Conservation (phyloP, 2,329 filamentous ascomycete genomes). For the Xylaria hypoxylon region DNA sequence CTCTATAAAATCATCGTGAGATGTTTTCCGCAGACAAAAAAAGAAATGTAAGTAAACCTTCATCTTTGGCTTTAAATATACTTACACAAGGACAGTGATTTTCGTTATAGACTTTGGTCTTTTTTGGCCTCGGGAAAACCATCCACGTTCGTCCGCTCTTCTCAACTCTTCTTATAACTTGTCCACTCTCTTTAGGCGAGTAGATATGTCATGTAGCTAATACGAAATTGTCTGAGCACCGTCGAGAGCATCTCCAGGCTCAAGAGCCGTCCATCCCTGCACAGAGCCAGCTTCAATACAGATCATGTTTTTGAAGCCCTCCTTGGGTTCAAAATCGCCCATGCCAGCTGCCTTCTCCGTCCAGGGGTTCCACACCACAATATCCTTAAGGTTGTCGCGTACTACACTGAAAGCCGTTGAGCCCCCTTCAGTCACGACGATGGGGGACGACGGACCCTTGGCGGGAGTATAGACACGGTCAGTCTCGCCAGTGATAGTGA, state of each 20-base stretch:
- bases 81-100: neutral
- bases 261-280: conserved; percentile 82
- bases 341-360: conserved; percentile 83
- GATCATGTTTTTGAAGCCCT: conserved; percentile 92
- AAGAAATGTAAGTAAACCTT: neutral
- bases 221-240: conserved; percentile 67
- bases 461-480: conserved; percentile 88
- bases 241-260: conserved; percentile 77
- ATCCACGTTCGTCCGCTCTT: neutral
- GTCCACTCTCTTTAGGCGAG: conserved; percentile 6
- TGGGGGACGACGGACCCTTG: conserved; percentile 67
- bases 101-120: neutral
- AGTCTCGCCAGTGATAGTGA: conserved; percentile 81
- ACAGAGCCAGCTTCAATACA: conserved; percentile 94
- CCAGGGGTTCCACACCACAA: conserved; percentile 99
- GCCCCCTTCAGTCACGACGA: conserved; percentile 72
- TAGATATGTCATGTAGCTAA: conserved; percentile 31
- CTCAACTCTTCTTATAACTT: conserved; percentile 23
- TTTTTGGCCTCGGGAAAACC: neutral
- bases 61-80: conserved; percentile 1
- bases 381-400: conserved; percentile 85
- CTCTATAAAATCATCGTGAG: conserved; percentile 17
- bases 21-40: conserved; percentile 7
- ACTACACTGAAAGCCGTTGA: conserved; percentile 77
- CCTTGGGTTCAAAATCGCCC: conserved; percentile 87